Percentiles rank a stretch among this genome's conserved stretches.
Evolutionary conservation across 169 alveolate genomes (phyloP).

Genomic region (Cryptosporidium felis): DNA sequence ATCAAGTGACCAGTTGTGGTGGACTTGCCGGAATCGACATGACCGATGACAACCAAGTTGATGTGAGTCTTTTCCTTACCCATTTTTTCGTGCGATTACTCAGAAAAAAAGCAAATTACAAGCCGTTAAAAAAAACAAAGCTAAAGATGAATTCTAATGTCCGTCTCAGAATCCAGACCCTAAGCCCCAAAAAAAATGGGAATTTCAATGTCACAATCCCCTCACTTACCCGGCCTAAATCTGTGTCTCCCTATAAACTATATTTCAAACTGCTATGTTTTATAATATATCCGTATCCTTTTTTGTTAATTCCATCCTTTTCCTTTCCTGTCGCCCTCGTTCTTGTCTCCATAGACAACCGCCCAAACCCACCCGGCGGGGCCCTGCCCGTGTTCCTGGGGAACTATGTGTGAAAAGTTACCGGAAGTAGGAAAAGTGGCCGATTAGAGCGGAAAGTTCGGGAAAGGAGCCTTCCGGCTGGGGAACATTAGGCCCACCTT

Average conservation of each 20-base stretch:
- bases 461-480: too few species aligned
- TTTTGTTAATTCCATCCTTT: not conserved
- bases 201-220: slow-evolving; percentile 27
- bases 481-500: too few species aligned
- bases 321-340: slow-evolving; percentile 3
- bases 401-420: too few species aligned
- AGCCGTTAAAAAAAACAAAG: not conserved
- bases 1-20: slow-evolving; percentile 96
- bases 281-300: not conserved
- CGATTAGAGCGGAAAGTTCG: too few species aligned
- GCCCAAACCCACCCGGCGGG: too few species aligned
- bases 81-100: slow-evolving; percentile 25
- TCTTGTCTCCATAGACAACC: slow-evolving; percentile 13
- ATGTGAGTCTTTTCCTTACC: slow-evolving; percentile 89
- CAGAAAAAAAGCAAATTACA: not conserved
- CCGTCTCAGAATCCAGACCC: too few species aligned
- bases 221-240: not conserved
- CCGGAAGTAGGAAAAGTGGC: too few species aligned
- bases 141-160: not conserved
- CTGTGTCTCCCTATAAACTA: slow-evolving; percentile 22
- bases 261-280: not conserved
- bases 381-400: too few species aligned
- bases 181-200: too few species aligned
- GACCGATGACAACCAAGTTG: slow-evolving; percentile 95
- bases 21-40: slow-evolving; percentile 97